Conservation (phyloP, 1,284 basidiomycete species). For the Gastroboletus turbinatus region DNA sequence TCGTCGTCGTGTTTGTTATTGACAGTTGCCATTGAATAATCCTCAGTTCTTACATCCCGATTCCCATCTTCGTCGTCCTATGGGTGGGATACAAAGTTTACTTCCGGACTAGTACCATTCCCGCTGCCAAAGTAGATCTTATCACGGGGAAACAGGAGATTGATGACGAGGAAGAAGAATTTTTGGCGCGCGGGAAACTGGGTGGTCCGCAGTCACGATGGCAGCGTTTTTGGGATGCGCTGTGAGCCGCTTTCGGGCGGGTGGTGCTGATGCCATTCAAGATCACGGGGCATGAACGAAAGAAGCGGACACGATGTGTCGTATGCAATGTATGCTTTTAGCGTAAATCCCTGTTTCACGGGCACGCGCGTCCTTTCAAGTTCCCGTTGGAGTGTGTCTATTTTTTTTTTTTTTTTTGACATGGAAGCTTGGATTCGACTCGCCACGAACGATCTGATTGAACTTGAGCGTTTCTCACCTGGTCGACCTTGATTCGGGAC, state of each 20-base stretch:
- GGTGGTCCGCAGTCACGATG: constrained; percentile 10
- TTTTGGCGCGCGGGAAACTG: constrained; percentile 12
- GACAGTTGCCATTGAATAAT: constrained; percentile 4
- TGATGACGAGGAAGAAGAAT: background rate
- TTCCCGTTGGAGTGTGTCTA: background rate
- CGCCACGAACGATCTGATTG: no score
- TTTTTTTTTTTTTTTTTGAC: background rate
- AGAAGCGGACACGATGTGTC: background rate
- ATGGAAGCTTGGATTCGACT: background rate
- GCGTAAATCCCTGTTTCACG: background rate
- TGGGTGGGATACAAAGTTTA: constrained; percentile 25
- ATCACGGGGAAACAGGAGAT: constrained; percentile 14
- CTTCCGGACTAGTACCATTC: constrained; percentile 18
- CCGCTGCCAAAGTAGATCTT: constrained; percentile 31
- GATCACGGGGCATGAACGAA: background rate
- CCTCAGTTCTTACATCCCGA: constrained; percentile 11
- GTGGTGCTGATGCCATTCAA: background rate
- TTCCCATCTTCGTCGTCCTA: constrained; percentile 16
- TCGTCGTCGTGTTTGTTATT: background rate
- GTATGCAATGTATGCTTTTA: background rate
- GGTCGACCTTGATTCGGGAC: background rate
- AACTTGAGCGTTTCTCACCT: no score
- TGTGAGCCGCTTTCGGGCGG: background rate
- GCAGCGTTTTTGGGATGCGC: background rate
- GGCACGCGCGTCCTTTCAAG: background rate